Evolutionary conservation across 768 basidiomycete species (phyloP).

Genomic region (Sutorius australiensis): DNA sequence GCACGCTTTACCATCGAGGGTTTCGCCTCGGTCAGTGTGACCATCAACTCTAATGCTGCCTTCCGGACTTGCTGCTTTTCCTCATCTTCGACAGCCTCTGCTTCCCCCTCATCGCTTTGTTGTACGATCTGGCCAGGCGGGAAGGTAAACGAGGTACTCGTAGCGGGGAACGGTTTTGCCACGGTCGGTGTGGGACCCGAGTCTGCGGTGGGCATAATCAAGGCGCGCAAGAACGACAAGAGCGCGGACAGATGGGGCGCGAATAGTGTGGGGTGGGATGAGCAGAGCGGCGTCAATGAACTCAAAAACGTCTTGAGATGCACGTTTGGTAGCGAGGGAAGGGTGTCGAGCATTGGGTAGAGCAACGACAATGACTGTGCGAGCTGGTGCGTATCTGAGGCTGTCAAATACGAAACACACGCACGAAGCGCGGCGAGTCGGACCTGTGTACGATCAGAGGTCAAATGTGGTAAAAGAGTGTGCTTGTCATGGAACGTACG

Average conservation of each 20-base stretch:
- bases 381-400: constrained; percentile 58
- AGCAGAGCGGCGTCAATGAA: constrained; percentile 66
- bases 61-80: constrained; percentile 67
- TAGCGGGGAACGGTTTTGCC: constrained; percentile 41
- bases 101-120: constrained; percentile 28
- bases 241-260: constrained; percentile 65
- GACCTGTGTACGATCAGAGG: constrained; percentile 41
- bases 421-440: constrained; percentile 71
- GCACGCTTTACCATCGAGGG: constrained; percentile 66
- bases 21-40: constrained; percentile 71
- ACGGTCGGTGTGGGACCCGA: constrained; percentile 52
- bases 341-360: constrained; percentile 70
- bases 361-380: constrained; percentile 58
- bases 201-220: constrained; percentile 64
- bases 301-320: constrained; percentile 64
- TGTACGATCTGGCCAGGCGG: constrained; percentile 33
- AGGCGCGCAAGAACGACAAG: constrained; percentile 63
- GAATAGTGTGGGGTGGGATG: constrained; percentile 68
- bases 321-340: constrained; percentile 51
- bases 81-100: constrained; percentile 50
- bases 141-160: constrained; percentile 37
- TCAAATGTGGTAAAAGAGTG: not conserved
- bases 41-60: constrained; percentile 78
- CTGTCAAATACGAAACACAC: constrained; percentile 62
- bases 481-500: constrained; percentile 35